Base-by-base conservation (phyloP, 495 filamentous ascomycete genomes). In the Mycothermus thermophilus region DNA sequence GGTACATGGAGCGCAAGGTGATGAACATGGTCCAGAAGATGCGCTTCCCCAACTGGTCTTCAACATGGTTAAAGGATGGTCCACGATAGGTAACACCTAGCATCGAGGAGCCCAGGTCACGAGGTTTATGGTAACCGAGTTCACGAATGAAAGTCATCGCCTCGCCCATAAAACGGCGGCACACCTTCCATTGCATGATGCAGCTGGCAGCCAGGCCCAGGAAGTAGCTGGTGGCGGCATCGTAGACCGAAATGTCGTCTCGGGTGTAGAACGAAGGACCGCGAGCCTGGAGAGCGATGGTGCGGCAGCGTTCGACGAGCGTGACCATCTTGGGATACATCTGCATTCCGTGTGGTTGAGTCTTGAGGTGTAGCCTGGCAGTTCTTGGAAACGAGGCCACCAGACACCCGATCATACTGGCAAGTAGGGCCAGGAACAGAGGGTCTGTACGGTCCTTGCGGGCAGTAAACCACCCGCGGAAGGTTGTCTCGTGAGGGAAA, bases 141-240 rank as follows among this genome's bases (percentile, higher is more conserved):
- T 78, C 71, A 41, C 77, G 67, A 10, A 80, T 54, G 46, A 90
- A 83, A 1, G 72, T 74, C 52, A 81, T 60, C 29, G 79, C 77
- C 55, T 90, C 80, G 3, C 70, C 67, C 38, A 88, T 65, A 52
- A 85, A 88, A 8, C 77, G 59, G 23, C 75, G 70, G 46, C 72
- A 77, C 2, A 67, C 59, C 32, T 74, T 71, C 59, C 73, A 75
- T 38, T 79, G 71, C 47, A 76, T 72, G 0, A 75, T 78, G 51
- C 83, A 80, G 1, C 66, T 70, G 3, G 72, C 72, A n/a, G 75
- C 75, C 16, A 86, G 51, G 3, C 68, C 81, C 9, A 90, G 56
- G 43, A 88, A 80, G 47, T 87, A 92, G 56, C 83, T 90, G n/a
- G 79, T 83, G 0, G 75, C 75, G 0, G 83, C 83, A 56, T 92